phyloP scores from a whole-genome alignment of 768 basidiomycete genomes.

The Termitomyces eurrhizus region DNA sequence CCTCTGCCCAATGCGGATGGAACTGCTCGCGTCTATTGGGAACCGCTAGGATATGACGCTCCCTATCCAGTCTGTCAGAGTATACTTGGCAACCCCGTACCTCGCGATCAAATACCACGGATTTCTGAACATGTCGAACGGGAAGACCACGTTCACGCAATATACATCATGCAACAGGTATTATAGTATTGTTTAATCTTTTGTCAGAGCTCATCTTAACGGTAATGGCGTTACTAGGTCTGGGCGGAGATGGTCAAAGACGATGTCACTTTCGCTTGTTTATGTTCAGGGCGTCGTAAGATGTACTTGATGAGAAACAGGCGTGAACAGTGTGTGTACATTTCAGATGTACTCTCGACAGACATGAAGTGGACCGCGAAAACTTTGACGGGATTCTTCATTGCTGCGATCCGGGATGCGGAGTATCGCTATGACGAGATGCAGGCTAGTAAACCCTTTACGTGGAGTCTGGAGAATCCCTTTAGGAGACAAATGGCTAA shows the following conservation, averaged over 20 bases:
- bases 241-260: not conserved
- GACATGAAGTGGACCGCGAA: not conserved
- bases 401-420: not conserved
- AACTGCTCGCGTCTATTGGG: not conserved
- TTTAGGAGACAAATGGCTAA: not conserved
- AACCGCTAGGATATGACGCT: not conserved
- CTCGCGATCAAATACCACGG: not conserved
- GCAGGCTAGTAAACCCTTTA: not conserved
- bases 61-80: not conserved
- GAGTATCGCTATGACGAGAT: not conserved
- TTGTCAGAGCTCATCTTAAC: not conserved
- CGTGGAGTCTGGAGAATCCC: not conserved
- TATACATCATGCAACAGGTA: not conserved
- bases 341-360: not conserved
- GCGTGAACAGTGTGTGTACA: not conserved
- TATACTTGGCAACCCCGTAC: not conserved
- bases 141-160: not conserved
- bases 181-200: not conserved
- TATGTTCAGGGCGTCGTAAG: not conserved
- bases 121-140: not conserved
- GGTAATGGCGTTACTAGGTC: not conserved
- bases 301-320: not conserved
- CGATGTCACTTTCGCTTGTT: not conserved
- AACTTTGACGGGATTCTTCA: not conserved
- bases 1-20: not conserved